Evolutionary conservation across 106 monocot genomes (phyloP).

Genomic region (Xerophyta viscosa): DNA sequence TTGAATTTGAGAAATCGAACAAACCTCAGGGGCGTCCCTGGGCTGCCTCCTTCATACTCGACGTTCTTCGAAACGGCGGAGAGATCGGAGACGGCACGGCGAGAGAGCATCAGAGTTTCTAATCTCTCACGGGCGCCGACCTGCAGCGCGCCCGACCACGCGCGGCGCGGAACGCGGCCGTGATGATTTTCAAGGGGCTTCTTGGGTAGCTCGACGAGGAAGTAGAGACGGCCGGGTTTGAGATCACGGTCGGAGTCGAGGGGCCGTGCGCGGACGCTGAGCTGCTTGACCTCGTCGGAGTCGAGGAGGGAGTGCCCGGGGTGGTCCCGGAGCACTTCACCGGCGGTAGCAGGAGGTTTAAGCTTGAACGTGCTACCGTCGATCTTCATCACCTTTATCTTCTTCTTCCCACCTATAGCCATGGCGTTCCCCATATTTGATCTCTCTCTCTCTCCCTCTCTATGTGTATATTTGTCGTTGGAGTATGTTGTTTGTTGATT

Average conservation of each 20-base stretch:
- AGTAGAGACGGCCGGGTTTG: constrained; percentile 31
- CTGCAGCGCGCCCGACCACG: constrained; percentile 43
- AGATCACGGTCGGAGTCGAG: constrained; percentile 11
- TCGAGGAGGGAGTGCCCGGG: constrained; percentile 22
- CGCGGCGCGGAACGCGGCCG: constrained; percentile 19
- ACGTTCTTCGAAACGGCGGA: constrained; percentile 1
- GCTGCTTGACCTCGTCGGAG: constrained; percentile 27
- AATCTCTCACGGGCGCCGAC: constrained; percentile 47
- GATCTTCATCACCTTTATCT: constrained; percentile 34
- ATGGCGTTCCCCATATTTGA: constrained; percentile 22
- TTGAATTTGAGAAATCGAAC: too few relatives aligned
- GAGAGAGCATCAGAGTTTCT: constrained; percentile 42
- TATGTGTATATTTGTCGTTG: too few relatives aligned
- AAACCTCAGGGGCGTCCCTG: too few relatives aligned
- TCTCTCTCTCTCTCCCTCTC: too few relatives aligned
- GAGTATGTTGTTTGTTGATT: too few relatives aligned
- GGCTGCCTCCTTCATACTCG: constrained; percentile 41
- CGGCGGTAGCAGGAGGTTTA: constrained; percentile 15
- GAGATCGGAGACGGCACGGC: constrained; percentile 47
- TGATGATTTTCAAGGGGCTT: constrained; percentile 1
- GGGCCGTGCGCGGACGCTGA: constrained; percentile 15
- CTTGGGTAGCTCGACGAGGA: constrained; percentile 37
- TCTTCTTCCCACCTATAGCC: constrained; percentile 12
- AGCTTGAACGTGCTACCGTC: constrained; percentile 24
- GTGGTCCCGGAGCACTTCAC: constrained; percentile 22